Conservation (phyloP, 208 protist species). For the Leishmania gerbilli region DNA sequence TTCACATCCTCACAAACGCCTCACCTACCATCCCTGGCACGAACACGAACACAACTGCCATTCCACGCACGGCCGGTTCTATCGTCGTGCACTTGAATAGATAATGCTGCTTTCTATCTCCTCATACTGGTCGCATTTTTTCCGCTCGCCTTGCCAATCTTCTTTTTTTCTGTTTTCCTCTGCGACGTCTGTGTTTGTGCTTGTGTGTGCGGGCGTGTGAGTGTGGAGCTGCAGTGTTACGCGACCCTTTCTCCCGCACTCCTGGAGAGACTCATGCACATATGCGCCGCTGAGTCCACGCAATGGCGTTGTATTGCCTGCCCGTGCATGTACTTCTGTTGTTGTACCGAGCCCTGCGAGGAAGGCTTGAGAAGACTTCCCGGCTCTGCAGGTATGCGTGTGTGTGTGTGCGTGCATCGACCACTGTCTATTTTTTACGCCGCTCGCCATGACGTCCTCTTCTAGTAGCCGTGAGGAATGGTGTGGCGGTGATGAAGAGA, state of each 20-base stretch:
- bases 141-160: background rate
- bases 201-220: background rate
- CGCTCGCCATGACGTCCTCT: background rate
- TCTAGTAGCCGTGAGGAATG: background rate
- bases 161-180: background rate
- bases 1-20: background rate
- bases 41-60: background rate
- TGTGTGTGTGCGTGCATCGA: background rate
- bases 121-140: background rate
- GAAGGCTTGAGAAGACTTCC: background rate
- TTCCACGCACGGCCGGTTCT: background rate
- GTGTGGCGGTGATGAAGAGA: background rate
- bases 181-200: background rate
- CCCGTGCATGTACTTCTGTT: background rate
- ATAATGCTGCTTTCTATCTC: background rate
- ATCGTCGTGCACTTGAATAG: background rate
- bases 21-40: background rate
- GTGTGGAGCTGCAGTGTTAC: background rate
- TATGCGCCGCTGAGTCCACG: background rate
- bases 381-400: background rate
- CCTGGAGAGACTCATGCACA: background rate
- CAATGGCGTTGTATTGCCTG: background rate
- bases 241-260: background rate
- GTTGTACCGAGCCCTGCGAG: background rate
- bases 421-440: background rate